Percentiles rank a stretch among this genome's conserved stretches.
phyloP scores from a whole-genome alignment of 179 eudicot species.

The Spinacia oleracea region DNA sequence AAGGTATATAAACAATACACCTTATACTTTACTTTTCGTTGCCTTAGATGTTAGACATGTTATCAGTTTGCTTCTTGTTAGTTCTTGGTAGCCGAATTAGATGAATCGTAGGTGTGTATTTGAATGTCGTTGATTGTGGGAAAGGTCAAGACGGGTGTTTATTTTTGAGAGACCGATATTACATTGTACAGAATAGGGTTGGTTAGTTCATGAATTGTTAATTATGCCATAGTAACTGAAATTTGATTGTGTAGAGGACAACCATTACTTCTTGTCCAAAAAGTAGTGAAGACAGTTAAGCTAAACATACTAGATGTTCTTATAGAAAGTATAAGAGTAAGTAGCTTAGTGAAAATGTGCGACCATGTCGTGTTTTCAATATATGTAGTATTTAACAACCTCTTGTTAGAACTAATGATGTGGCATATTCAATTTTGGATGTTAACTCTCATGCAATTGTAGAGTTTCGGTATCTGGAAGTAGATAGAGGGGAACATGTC shows the following conservation, averaged over 20 bases:
- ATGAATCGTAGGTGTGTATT: neutral
- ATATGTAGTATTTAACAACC: neutral
- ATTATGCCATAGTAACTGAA: neutral
- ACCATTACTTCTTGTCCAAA: neutral
- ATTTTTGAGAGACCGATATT: neutral
- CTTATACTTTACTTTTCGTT: neutral
- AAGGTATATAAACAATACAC: conserved; percentile 50
- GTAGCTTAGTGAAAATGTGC: neutral
- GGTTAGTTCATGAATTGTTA: neutral
- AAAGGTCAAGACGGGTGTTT: neutral
- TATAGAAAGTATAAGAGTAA: neutral
- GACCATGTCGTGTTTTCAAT: neutral
- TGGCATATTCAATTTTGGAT: neutral
- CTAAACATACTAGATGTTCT: neutral
- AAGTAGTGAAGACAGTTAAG: neutral
- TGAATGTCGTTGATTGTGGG: neutral
- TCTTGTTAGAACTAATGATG: neutral
- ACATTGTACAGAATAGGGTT: neutral
- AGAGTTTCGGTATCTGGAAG: neutral
- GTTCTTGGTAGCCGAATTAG: neutral
- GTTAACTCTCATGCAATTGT: neutral
- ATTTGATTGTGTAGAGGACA: neutral
- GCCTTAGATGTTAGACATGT: neutral
- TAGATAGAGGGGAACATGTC: neutral
- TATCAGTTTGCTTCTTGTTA: neutral